Evolutionary conservation across 2,329 filamentous ascomycete species (phyloP).

Genomic region (Colletotrichum musae): DNA sequence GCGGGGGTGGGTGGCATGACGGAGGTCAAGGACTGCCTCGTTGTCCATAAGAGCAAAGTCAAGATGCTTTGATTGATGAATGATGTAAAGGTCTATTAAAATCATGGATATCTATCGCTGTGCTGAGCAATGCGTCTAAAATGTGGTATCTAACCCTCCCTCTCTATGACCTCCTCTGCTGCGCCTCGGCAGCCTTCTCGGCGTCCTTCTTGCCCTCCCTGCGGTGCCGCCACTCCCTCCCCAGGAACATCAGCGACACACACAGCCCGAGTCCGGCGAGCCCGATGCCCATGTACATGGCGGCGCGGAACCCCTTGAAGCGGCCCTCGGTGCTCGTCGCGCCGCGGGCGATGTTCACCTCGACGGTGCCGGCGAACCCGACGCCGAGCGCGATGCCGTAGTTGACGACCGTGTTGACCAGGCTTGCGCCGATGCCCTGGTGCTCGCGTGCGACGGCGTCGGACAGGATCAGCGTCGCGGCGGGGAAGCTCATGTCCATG

Average conservation of each 20-base stretch:
- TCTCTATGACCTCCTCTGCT: not conserved
- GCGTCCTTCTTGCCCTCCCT: not conserved
- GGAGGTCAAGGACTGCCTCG: no score
- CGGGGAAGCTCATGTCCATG: conserved; percentile 78
- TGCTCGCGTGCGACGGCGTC: conserved; percentile 63
- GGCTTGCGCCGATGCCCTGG: conserved; percentile 63
- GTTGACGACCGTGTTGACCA: conserved; percentile 77
- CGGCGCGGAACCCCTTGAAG: conserved; percentile 54
- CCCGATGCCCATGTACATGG: conserved; percentile 59
- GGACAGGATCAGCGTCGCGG: conserved; percentile 72
- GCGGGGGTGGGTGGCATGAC: not conserved
- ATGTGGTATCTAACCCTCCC: not conserved
- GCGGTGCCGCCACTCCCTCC: conserved; percentile 34
- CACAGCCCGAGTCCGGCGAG: conserved; percentile 44
- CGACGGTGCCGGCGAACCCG: conserved; percentile 76
- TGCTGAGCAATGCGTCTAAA: conserved; percentile 9
- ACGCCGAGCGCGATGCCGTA: conserved; percentile 77
- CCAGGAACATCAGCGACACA: conserved; percentile 27
- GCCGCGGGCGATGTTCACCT: conserved; percentile 55
- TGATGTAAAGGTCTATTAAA: not conserved
- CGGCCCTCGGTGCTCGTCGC: conserved; percentile 44
- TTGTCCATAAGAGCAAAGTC: no score
- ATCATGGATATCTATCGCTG: conserved; percentile 16
- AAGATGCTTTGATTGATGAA: no score
- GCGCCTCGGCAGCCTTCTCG: conserved; percentile 24